Base-by-base conservation (phyloP, 305 asterid genomes). In the Fraxinus xanthoxyloides region DNA sequence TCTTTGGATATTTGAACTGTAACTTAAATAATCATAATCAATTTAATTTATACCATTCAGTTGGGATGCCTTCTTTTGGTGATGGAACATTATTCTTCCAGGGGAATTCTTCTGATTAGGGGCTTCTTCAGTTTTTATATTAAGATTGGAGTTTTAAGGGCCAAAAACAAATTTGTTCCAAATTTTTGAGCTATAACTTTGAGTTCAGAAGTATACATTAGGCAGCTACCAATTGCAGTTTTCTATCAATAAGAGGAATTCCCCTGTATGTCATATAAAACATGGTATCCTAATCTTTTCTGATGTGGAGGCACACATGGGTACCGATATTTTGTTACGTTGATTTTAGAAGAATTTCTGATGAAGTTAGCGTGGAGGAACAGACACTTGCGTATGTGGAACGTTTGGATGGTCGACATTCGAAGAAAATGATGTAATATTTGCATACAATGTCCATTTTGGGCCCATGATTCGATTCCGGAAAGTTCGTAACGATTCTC, bases 1-100 rank as follows among this genome's bases (percentile, higher is more conserved):
- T 56, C 67, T 56, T 19, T 56, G 5, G 56, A 21, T n/a, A 46
- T 28, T 10, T 5, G 56, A 36, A 63, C 30, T 43, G 40, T 28
- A 46, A 63, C 35, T 36, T 48, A 17, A 56, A 15, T 67, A 67
- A 31, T 2, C 38, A 8, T 79, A 36, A 67, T 24, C 56, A 70
- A 77, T 70, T 67, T 84, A 73, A 81, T 6, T 70, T 65, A 81
- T 72, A 72, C 46, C 75, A 15, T 43, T 65, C 75, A 31, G 74
- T 56, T 79, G 75, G 80, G 69, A 65, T 81, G 73, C 85, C 87
- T 86, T 81, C 83, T 65, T 85, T 85, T 84, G 82, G 70, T 73
- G 54, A 76, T 83, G 21, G 69, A 10, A 26, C 48, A 75, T 63
- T 28, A 83, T 83, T 88, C 84, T 87, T 88, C 85, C 77, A 75